Evolutionary conservation across 805 yeast genomes (phyloP), one percentile per base, ranked within the genome.

Genomic region (Lipomyces sp.): DNA sequence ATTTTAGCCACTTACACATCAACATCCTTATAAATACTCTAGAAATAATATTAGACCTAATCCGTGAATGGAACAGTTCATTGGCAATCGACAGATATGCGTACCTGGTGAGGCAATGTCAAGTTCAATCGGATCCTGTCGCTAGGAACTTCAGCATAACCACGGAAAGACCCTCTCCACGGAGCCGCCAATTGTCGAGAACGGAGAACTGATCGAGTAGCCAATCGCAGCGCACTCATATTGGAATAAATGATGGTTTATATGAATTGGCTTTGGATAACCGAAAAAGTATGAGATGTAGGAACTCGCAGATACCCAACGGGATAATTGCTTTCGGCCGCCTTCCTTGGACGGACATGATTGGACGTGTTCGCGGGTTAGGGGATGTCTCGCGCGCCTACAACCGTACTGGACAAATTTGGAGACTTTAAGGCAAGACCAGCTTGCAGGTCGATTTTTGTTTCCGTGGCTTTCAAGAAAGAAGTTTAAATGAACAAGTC

Each of bases 111-210:
- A 72, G 99, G 99, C 75, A 93, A 86, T 66, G 97, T 94, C 76
- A 95, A 86, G 65, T 96, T 90, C 77, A 95, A 85, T 80, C 88
- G 92, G 80, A 95, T 85, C 73, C 87, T 87, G 77, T 89, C 95
- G 69, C 89, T 79, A 53, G 83, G 84, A 72, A 90, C 96, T 74
- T 94, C 96, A 75, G 99, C 99, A 80, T 93, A 94, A 69, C 89
- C 83, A 87, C 97, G 76, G 54, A 63, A 59, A 11, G 66, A 33
- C 13, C 66, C 67, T 53, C 48, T 58, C 35, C 57, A 58, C 6
- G 63, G 57, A 56, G 60, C 34, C 11, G 57, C 61, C n/a, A 53
- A n/a, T 45, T 56, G 65, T 54, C 64, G 35, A 29, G 67, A 48
- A 45, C 71, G 70, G 11, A 59, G 54, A 39, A 48, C 18, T 35